phyloP scores from a whole-genome alignment of 257 asterid species.

The Solanum habrochaites region DNA sequence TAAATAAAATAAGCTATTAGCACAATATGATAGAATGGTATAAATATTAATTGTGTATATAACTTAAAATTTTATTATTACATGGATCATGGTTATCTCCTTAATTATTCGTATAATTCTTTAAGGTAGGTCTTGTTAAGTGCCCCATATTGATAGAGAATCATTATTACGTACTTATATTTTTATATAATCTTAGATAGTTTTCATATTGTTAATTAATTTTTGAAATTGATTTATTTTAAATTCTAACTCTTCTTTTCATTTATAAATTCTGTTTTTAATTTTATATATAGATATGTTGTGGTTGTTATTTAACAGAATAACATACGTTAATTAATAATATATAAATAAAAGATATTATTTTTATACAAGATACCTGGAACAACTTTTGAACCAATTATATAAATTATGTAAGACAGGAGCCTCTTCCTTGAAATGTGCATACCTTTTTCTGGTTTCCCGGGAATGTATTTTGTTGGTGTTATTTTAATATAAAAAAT shows the following conservation, averaged over 20 bases:
- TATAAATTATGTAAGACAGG: not conserved
- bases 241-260: not conserved
- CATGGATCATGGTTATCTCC: not conserved
- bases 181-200: not conserved
- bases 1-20: too few species aligned
- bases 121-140: not conserved
- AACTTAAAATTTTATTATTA: not conserved
- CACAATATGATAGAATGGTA: too few species aligned
- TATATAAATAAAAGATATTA: not conserved
- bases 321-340: not conserved
- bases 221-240: not conserved
- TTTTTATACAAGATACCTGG: not conserved
- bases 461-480: not conserved
- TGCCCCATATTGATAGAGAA: not conserved
- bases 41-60: too few species aligned
- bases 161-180: not conserved
- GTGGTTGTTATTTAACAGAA: not conserved
- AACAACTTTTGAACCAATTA: not conserved
- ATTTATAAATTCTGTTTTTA: not conserved
- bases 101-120: not conserved
- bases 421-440: not conserved
- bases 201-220: not conserved
- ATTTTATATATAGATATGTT: not conserved
- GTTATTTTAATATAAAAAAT: not conserved
- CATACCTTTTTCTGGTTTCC: not conserved